Conservation (phyloP, 2,329 filamentous ascomycete species). For the Penicillium griseofulvum region DNA sequence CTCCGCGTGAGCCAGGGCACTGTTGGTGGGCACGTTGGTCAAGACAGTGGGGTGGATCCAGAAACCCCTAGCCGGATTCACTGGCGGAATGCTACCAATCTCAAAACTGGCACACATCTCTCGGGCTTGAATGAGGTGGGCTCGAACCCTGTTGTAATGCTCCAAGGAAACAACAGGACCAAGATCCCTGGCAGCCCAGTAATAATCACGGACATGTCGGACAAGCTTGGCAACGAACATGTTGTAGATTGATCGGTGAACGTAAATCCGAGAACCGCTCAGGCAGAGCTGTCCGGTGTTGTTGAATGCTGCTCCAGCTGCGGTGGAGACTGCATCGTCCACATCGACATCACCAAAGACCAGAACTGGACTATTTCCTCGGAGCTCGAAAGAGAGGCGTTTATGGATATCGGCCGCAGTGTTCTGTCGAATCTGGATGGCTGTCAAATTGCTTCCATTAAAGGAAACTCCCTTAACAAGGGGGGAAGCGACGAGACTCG, state of each 20-base stretch:
- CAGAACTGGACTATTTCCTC: background rate
- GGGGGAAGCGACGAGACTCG: background rate
- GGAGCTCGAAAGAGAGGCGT: background rate
- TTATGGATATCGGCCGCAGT: background rate
- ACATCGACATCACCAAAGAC: background rate
- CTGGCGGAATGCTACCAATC: background rate
- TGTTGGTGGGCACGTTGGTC: background rate
- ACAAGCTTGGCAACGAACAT: background rate
- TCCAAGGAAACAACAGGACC: background rate
- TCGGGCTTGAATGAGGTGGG: background rate
- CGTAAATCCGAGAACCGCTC: background rate
- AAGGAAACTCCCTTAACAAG: background rate
- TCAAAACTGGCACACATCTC: too few relatives aligned
- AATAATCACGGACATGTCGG: fast-evolving
- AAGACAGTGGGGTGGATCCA: background rate
- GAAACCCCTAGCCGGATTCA: background rate
- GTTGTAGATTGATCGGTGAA: background rate
- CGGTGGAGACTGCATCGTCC: background rate
- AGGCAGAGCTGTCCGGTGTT: background rate
- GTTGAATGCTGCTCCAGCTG: background rate
- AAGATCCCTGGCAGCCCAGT: background rate
- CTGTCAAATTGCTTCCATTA: background rate
- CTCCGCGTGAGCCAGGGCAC: background rate
- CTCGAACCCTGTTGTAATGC: background rate
- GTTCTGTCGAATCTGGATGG: background rate